Evolutionary conservation across 169 alveolate genomes (phyloP), one percentile per base, ranked within the genome.

Genomic region (Plasmodium ovale): DNA sequence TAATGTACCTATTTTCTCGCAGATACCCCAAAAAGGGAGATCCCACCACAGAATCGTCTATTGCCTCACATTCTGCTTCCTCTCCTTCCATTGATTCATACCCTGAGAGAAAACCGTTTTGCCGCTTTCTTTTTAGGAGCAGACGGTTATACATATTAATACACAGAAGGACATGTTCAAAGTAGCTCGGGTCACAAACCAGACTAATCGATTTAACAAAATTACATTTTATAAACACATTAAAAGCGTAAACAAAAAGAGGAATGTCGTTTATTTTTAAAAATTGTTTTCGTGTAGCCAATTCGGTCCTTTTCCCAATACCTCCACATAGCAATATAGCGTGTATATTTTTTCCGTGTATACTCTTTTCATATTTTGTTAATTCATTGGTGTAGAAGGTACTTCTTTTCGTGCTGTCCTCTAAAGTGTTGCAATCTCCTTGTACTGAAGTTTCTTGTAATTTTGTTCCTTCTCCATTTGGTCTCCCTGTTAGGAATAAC

Each of bases 301-400:
- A 60, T 54, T 27, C 39, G 9, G 82, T 64, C 49, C 89, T 79
- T 35, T 79, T 62, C 3, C 89, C 89, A 19, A 79, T 23, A 1
- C 89, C 89, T 44, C 89, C 89, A 53, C 89, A 79, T 47, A 79
- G 44, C 16, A 79, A 79, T n/a, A 79, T 42, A n/a, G 89, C 35
- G 56, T 79, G 89, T 6, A 79, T 64, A 37, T 79, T 62, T 79
- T 37, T 53, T 33, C 37, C 64, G 2, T 79, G 27, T 67, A 79
- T 31, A 39, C n/a, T 62, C 37, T 79, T 23, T 35, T 79, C 73
- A 79, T 79, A 79, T 44, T 47, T 62, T 37, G 12, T 79, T 49
- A 21, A 14, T 6, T 79, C 72, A 14, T 37, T 27, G 12, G 12
- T 51, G 31, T 71, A 4, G 39, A 51, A 21, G 9, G 16, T 1